Evolutionary conservation across 1,139 yeast species (phyloP), one percentile per base, ranked within the genome.

Genomic region (Debaryomycetaceae sp.): DNA sequence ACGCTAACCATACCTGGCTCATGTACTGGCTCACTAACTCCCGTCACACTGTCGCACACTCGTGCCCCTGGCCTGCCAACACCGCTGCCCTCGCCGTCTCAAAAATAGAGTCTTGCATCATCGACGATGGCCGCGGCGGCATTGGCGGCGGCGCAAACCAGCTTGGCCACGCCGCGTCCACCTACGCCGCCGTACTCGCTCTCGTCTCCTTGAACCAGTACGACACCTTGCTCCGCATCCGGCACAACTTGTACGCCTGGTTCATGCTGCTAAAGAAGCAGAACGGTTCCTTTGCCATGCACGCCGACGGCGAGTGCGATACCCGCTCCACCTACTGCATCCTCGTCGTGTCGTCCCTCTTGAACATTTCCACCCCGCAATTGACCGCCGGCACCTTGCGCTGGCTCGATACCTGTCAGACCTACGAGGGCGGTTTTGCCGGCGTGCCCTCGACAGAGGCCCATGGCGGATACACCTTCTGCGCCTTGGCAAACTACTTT

Each of bases 401-500:
- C 8, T 90, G 87, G 77, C 41, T 90, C n/a, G 42, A 57, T 1
- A 40, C 48, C 8, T 85, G 96, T 43, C 98, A 90, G 51, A 81
- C 93, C 0, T 87, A 71, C 51, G 98, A 92, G 54, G 98, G 99
- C 15, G 98, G 98, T 0, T 82, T 87, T 54, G 82, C 90, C 2
- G 95, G 93, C 1, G 61, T 64, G 8, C 87, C 94, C 0, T 58
- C 57, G 7, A 77, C 82, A 29, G 99, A 92, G 51, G 97, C 97
- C 0, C 99, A 92, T 49, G 98, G 97, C 2, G 99, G 98, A 0
- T 90, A 90, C 50, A 75, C 97, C 0, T 92, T 72, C 47, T 90
- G 98, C 58, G 93, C 90, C 0, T 55, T 83, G 6, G 95, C 95
- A 0, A 68, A 82, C 8, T 57, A 82, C 27, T 68, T 74, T 38